Evolutionary conservation across 495 filamentous ascomycete genomes (phyloP).

Genomic region (Podospora didyma): DNA sequence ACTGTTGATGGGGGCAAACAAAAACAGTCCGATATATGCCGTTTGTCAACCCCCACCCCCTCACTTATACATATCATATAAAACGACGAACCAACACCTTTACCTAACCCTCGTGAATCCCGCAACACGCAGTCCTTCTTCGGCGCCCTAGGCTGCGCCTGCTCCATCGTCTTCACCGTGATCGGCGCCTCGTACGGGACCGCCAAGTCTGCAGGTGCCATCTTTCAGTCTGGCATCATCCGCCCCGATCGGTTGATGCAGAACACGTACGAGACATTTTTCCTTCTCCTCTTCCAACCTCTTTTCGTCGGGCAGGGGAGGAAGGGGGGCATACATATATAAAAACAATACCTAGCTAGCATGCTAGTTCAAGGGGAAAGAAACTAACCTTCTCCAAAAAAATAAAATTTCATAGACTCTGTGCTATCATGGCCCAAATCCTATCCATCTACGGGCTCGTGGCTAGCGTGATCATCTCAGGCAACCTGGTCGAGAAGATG

Average conservation of each 20-base stretch:
- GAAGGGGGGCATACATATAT: too few species aligned
- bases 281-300: too few species aligned
- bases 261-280: slow-evolving; percentile 36
- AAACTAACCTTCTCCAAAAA: too few species aligned
- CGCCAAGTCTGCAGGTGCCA: slow-evolving; percentile 75
- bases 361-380: too few species aligned
- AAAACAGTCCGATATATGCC: slow-evolving; percentile 39
- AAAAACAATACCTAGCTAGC: too few species aligned
- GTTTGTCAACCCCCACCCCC: slow-evolving; percentile 21
- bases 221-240: slow-evolving; percentile 57
- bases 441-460: slow-evolving; percentile 60
- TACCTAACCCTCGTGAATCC: too few species aligned
- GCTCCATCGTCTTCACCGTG: slow-evolving; percentile 67
- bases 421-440: slow-evolving; percentile 77
- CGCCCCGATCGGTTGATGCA: slow-evolving; percentile 84
- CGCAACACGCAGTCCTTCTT: slow-evolving; percentile 40
- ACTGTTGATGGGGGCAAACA: too few species aligned
- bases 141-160: slow-evolving; percentile 43
- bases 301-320: too few species aligned
- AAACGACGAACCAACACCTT: not conserved
- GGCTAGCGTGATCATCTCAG: slow-evolving; percentile 43
- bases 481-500: slow-evolving; percentile 39
- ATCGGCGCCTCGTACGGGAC: slow-evolving; percentile 91
- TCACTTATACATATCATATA: slow-evolving; percentile 2
- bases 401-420: slow-evolving; percentile 35